phyloP scores from a whole-genome alignment of 1,284 basidiomycete genomes.

The Fistulina hepatica region DNA sequence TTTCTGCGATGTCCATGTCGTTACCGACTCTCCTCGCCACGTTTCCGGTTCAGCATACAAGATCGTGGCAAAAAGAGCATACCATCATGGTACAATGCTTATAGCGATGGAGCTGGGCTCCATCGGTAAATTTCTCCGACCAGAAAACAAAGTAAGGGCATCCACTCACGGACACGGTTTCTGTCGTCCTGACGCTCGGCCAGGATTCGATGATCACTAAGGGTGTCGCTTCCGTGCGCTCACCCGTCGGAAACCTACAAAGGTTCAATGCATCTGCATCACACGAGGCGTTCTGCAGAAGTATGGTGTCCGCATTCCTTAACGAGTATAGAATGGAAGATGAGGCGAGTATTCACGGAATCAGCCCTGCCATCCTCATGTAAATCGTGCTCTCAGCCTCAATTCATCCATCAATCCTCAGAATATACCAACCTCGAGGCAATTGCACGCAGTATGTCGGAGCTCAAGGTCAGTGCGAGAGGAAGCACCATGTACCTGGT shows the following conservation, averaged over 20 bases:
- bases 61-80: slow-evolving; percentile 83
- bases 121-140: slow-evolving; percentile 63
- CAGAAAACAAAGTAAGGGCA: no score
- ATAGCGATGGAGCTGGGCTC: slow-evolving; percentile 69
- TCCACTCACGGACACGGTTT: no score
- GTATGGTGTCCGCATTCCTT: slow-evolving; percentile 65
- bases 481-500: background rate
- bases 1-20: slow-evolving; percentile 6
- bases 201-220: slow-evolving; percentile 74
- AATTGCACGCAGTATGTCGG: slow-evolving; percentile 57
- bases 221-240: slow-evolving; percentile 85
- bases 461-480: slow-evolving; percentile 47
- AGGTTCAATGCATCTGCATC: slow-evolving; percentile 42
- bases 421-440: slow-evolving; percentile 37
- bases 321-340: slow-evolving; percentile 48
- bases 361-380: slow-evolving; percentile 18
- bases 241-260: slow-evolving; percentile 80
- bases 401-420: slow-evolving; percentile 34
- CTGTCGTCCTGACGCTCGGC: background rate
- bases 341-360: slow-evolving; percentile 24
- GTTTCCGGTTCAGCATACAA: slow-evolving; percentile 98
- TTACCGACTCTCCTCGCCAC: slow-evolving; percentile 33
- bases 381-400: slow-evolving; percentile 6
- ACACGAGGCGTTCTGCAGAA: slow-evolving; percentile 64
- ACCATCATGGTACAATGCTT: slow-evolving; percentile 99